Evolutionary conservation across 2,329 filamentous ascomycete species (phyloP).

Genomic region (Colletotrichum chlorophyti): DNA sequence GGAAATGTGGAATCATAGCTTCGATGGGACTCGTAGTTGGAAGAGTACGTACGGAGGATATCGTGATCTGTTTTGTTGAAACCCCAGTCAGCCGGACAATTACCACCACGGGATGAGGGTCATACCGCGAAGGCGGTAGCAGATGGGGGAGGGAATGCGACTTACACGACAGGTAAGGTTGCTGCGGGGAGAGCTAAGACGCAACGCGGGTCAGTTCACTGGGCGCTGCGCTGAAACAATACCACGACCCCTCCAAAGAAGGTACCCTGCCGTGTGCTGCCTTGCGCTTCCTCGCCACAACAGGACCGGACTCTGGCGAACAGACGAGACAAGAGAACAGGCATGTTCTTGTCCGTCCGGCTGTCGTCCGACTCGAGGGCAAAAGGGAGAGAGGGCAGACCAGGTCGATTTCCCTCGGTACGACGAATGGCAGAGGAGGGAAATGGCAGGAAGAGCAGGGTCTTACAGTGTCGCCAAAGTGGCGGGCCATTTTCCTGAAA

Average conservation of each 20-base stretch:
- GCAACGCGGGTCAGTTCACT: conserved; percentile 28
- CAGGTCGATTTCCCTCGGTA: no score
- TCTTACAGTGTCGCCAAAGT: conserved; percentile 55
- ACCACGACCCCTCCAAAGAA: background rate
- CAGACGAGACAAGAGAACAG: background rate
- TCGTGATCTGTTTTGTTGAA: conserved; percentile 39
- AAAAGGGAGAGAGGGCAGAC: background rate
- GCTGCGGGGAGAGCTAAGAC: conserved; percentile 42
- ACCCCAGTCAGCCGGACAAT: conserved; percentile 5
- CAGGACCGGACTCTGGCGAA: background rate
- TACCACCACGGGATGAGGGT: background rate
- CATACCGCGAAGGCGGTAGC: background rate
- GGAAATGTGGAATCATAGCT: background rate
- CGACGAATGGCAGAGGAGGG: conserved; percentile 20
- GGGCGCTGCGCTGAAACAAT: conserved; percentile 13
- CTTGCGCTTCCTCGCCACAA: no score
- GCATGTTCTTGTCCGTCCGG: background rate
- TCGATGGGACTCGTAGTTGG: background rate
- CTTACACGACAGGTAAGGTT: conserved; percentile 55
- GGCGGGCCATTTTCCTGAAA: conserved; percentile 49
- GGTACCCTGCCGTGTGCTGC: conserved; percentile 4
- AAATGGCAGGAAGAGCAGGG: conserved; percentile 8
- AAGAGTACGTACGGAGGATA: conserved; percentile 26
- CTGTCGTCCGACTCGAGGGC: conserved; percentile 1
- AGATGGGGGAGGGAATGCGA: conserved; percentile 28